Evolutionary conservation across 2,329 filamentous ascomycete genomes (phyloP), one percentile per base, ranked within the genome.

Genomic region (Aspergillus pseudoterreus): DNA sequence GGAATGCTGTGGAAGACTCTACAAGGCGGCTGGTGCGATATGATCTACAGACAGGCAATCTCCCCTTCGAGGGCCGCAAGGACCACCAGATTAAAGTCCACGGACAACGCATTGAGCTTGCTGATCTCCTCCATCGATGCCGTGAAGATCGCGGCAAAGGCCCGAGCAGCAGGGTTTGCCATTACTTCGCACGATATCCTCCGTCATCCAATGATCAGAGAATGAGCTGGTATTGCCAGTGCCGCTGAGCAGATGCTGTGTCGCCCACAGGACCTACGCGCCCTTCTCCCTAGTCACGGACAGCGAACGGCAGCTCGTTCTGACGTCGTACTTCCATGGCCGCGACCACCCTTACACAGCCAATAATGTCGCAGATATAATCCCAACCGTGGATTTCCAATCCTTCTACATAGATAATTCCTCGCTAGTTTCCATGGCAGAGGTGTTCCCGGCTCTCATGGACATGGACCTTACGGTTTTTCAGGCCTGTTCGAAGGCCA

Each of bases 71-170:
- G 14, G 81, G 81, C 2, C 75, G 83, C 41, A 82, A 80, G 55
- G 82, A 86, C 55, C 75, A 76, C 30, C 82, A 82, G 63, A 78
- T 83, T 50, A 86, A 87, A 65, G 65, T 85, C 15, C 71, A 75
- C 2, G 85, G 86, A 21, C 82, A 79, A 56, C 71, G 82, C 5
- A 17, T 50, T 5, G 49, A 50, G 24, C 49, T 50, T n/a, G 43
- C 15, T 9, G n/a, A n/a, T n/a, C n/a, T n/a, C n/a, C 27, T 30
- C 27, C 10, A 30, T 30, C 10, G 27, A 30, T 30, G 27, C 27
- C 27, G 27, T 30, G 27, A 30, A 30, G 27, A 30, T 30, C 27
- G 27, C 27, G 3, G 27, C 27, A 30, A 30, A 30, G 10, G 27
- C 27, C 9, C 27, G 27, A 30, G 27, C 27, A 30, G 27, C 27